Evolutionary conservation across 805 yeast species (phyloP), one percentile per base, ranked within the genome.

Genomic region (Zygoascus tannicola): DNA sequence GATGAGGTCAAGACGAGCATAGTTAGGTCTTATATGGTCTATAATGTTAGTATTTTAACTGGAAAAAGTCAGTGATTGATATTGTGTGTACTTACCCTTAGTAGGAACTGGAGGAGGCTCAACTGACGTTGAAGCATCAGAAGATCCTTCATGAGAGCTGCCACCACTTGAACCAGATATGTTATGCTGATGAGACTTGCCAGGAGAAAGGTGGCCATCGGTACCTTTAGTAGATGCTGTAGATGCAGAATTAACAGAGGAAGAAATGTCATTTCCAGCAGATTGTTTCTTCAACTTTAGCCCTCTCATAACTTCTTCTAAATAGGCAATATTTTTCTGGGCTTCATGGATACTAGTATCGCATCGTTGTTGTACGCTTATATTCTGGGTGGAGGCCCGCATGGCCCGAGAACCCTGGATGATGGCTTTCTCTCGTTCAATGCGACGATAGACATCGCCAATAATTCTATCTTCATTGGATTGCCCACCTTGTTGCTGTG

Each of bases 261-360:
- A 35, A 4, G 41, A 22, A 14, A 32, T 35, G 20, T 21, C 48
- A 15, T 40, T 34, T 19, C 41, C 39, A 3, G 39, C 32, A 26
- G 30, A 26, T 26, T 26, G 30, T 33, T 41, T 44, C 14, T 58
- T 45, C 16, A 75, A 45, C 33, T 70, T 65, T 43, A 86, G 67
- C 53, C 81, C 82, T 43, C 73, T 70, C 53, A 92, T 68, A 4
- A 87, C 78, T 46, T 83, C 84, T 58, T 82, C 83, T 50, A 92
- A 73, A 57, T 90, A 92, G 52, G 85, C 88, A 52, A 92, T 83
- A 62, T 90, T 92, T 52, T 85, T 80, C 57, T 85, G 85, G 2
- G 97, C 88, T 56, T 92, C 98, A 50, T 90, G 71, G 53, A 92
- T 87, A 56, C 81, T 85, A 22, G 86, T 78, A 64, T 86, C 88